Evolutionary conservation across 2,329 filamentous ascomycete species (phyloP).

Genomic region (Xylariaceae sp.): DNA sequence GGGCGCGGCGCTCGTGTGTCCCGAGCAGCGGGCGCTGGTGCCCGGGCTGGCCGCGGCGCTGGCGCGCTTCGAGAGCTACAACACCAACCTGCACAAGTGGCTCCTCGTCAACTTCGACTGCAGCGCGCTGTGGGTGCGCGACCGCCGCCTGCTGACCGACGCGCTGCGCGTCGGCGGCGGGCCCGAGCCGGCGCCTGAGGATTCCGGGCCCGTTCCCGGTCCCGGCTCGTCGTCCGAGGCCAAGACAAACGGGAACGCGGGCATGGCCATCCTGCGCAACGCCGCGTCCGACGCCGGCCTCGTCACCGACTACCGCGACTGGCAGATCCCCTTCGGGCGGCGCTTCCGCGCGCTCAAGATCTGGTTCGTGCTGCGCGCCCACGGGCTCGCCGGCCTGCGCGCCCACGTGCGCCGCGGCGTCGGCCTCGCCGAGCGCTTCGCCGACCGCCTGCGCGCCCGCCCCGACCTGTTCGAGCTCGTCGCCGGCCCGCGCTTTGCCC

Average conservation of each 20-base stretch:
- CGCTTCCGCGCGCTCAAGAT: slow-evolving; percentile 86
- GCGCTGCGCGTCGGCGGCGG: slow-evolving; percentile 71
- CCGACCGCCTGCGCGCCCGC: slow-evolving; percentile 47
- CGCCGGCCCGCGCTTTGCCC: slow-evolving; percentile 65
- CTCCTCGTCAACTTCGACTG: slow-evolving; percentile 87
- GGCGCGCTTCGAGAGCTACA: slow-evolving; percentile 72
- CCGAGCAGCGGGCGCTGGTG: slow-evolving; percentile 70
- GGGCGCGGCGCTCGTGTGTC: slow-evolving; percentile 72
- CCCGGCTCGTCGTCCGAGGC: no score
- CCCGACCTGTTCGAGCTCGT: slow-evolving; percentile 69
- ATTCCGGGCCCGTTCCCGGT: no score
- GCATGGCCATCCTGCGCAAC: slow-evolving; percentile 73
- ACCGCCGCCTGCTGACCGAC: slow-evolving; percentile 67
- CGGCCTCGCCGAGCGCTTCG: slow-evolving; percentile 62
- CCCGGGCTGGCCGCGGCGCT: slow-evolving; percentile 41
- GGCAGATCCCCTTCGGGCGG: slow-evolving; percentile 89
- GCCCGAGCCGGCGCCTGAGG: no score
- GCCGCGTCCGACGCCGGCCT: slow-evolving; percentile 70
- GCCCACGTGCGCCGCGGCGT: slow-evolving; percentile 65
- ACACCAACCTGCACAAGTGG: slow-evolving; percentile 98
- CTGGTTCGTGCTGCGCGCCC: slow-evolving; percentile 86
- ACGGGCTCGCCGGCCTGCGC: slow-evolving; percentile 69
- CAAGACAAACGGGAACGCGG: no score
- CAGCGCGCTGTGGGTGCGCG: slow-evolving; percentile 72
- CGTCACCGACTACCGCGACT: slow-evolving; percentile 93